Conservation (phyloP, 2,329 filamentous ascomycete species). For the Stromatinia cepivora region DNA sequence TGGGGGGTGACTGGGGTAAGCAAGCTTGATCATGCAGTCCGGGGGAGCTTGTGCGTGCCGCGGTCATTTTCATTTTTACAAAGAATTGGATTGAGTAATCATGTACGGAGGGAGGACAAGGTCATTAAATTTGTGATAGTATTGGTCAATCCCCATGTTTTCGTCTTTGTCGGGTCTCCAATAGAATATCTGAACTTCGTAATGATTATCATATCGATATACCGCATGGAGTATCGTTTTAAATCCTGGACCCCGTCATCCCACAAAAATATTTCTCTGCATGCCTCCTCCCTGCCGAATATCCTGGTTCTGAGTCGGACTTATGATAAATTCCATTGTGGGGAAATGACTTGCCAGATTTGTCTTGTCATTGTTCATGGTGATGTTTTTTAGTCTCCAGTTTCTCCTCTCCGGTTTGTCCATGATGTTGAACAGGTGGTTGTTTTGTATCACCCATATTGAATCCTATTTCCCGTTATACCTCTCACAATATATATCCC, state of each 20-base stretch:
- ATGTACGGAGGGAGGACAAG: too few relatives aligned
- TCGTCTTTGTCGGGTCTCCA: slow-evolving; percentile 8
- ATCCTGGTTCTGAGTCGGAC: not conserved
- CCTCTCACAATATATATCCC: not conserved
- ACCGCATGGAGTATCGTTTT: slow-evolving; percentile 11
- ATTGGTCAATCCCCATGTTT: slow-evolving; percentile 7
- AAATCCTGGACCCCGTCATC: not conserved
- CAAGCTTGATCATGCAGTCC: not conserved
- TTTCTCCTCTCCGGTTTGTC: not conserved
- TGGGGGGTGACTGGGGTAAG: slow-evolving; percentile 3
- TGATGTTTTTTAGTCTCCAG: not conserved
- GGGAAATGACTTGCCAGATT: not conserved
- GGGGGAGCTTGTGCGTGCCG: not conserved
- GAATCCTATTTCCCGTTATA: not conserved
- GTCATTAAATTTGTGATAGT: not conserved
- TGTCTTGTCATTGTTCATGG: not conserved
- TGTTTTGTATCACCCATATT: not conserved
- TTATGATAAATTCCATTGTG: slow-evolving; percentile 14
- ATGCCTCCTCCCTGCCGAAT: not conserved
- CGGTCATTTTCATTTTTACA: not conserved
- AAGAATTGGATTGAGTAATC: not conserved
- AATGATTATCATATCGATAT: slow-evolving; percentile 1
- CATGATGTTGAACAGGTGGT: not conserved
- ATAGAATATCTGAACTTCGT: not conserved
- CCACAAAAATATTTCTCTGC: not conserved